Evolutionary conservation across 352 stramenopile species (phyloP).

Genomic region (Globisporangium nodosum): DNA sequence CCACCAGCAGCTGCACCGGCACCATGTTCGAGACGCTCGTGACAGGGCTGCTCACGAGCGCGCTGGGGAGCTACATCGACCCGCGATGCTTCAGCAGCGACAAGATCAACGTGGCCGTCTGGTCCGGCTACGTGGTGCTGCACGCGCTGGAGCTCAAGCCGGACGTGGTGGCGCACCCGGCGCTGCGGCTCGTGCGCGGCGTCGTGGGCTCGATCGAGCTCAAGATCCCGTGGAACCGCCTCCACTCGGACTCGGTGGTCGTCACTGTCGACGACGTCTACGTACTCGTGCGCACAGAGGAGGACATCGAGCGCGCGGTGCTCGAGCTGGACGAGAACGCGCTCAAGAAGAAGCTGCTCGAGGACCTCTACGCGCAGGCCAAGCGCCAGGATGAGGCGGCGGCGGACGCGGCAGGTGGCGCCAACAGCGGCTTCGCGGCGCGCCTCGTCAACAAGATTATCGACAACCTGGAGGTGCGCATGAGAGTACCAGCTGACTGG

Average conservation of each 20-base stretch:
- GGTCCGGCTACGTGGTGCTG: conserved; percentile 84
- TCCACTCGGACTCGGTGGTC: conserved; percentile 84
- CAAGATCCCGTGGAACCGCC: conserved; percentile 87
- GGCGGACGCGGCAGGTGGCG: background rate
- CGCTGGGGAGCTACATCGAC: conserved; percentile 85
- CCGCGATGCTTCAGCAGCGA: conserved; percentile 83
- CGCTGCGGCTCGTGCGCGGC: conserved; percentile 67
- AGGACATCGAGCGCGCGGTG: conserved; percentile 76
- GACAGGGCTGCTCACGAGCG: conserved; percentile 76
- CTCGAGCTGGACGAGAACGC: conserved; percentile 71
- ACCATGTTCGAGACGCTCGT: conserved; percentile 87
- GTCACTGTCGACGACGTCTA: conserved; percentile 87
- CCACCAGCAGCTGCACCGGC: background rate
- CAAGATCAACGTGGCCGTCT: conserved; percentile 86
- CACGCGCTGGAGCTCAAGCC: conserved; percentile 75
- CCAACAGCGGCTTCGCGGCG: conserved; percentile 66
- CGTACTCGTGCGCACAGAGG: conserved; percentile 68
- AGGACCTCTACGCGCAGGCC: conserved; percentile 69
- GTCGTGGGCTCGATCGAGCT: conserved; percentile 83
- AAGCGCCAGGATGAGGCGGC: conserved; percentile 52
- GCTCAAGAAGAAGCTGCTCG: conserved; percentile 81
- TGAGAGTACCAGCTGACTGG: too few species aligned
- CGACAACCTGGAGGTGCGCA: conserved; percentile 78
- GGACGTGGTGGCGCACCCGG: conserved; percentile 57
- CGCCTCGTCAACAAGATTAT: conserved; percentile 87